A percentile compares a stretch with the other conserved stretches of the same genome.
These are phyloP conservation scores for Paramecium sonneborni DNA, from an alignment of 73 alveolate species.

Conservation along the genomic window DNA sequence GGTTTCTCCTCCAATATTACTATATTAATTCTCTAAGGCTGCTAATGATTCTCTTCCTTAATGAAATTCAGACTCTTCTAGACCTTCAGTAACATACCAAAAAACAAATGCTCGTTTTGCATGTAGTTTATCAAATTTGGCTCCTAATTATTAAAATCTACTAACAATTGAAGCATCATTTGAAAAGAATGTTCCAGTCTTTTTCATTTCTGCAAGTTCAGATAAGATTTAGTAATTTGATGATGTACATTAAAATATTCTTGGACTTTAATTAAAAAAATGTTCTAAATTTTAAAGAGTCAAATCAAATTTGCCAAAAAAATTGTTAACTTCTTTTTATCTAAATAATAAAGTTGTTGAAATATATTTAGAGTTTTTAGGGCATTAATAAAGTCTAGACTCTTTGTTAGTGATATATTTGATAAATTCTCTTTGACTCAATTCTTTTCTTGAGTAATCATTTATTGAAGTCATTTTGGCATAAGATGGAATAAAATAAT, in stretches of 20 bases:
- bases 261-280: background rate
- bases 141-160: background rate
- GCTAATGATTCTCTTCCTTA: conserved; percentile 26
- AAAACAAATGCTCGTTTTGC: conserved; percentile 64
- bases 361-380: background rate
- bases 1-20: too few relatives aligned
- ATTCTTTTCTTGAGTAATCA: background rate
- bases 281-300: too few relatives aligned
- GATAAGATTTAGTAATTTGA: background rate
- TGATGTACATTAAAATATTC: background rate
- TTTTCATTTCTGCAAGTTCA: background rate
- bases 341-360: too few relatives aligned
- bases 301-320: too few relatives aligned
- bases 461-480: background rate
- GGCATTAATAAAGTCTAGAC: background rate
- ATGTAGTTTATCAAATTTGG: background rate
- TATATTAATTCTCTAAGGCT: too few relatives aligned
- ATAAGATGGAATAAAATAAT: background rate
- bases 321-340: too few relatives aligned
- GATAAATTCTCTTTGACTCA: background rate
- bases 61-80: conserved; percentile 49
- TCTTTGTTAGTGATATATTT: background rate
- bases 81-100: conserved; percentile 64
- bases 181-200: background rate
- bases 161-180: background rate